Evolutionary conservation across 257 asterid genomes (phyloP), one percentile per base, ranked within the genome.

Genomic region (Primulina huaijiensis): DNA sequence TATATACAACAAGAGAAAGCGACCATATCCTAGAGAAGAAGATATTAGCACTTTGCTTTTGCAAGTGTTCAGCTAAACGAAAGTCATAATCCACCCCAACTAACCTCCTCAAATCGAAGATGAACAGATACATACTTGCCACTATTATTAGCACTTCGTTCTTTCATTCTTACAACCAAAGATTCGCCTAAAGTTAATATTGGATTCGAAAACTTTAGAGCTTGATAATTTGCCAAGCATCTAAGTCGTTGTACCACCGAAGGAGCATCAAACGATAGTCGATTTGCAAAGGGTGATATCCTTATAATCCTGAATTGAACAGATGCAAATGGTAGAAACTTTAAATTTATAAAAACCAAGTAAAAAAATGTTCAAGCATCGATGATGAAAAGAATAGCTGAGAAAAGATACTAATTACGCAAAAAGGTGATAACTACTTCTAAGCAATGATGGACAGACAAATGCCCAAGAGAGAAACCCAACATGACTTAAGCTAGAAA

Each of bases 61-160:
- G 69, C 60, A 30, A 20, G 50, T 59, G 52, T 68, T 60, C 67
- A 64, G 72, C 70, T 53, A 59, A 67, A 66, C 55, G 65, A 62
- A 70, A 53, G 43, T 62, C 43, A 52, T 52, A 56, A 58, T 59
- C 60, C 68, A 65, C 75, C 60, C 73, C 21, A 73, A 84, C 90
- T 76, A 72, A 94, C 99, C 99, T 94, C 99, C 85, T 94, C 99
- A 76, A 86, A 94, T 72, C 99, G 99, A 79, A 94, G 99, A 79
- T 94, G 99, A 77, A 94, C 97, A 33, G 99, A 94, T 38, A 94
- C 82, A 63, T 94, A 94, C 69, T 91, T 94, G 72, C 98, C 99
- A 75, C 95, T 84, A 78, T 84, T 86, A 76, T 80, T 89, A 76
- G 84, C 87, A 84, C 98, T 94, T 37, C 72, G 86, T 65, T 86